These are phyloP conservation scores for Striga asiatica DNA, from an alignment of 257 asterid genomes.

Conservation along the genomic window DNA sequence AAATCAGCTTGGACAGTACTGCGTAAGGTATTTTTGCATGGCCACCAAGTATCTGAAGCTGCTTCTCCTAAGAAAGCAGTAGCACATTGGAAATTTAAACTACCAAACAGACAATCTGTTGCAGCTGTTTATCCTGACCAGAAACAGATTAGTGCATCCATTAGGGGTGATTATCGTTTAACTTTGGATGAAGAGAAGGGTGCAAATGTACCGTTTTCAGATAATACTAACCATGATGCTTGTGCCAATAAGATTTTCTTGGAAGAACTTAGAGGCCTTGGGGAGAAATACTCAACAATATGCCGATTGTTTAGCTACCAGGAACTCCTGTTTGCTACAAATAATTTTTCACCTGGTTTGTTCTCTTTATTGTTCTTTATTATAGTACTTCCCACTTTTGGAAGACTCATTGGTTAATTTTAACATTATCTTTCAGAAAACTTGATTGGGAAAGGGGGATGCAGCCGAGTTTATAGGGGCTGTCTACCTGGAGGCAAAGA, in stretches of 20 bases:
- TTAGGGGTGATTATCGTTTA: constrained; percentile 22
- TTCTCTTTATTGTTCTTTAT: constrained; percentile 14
- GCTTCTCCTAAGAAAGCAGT: constrained; percentile 29
- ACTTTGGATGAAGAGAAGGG: constrained; percentile 25
- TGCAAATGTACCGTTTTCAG: constrained; percentile 20
- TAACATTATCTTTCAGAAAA: constrained; percentile 30
- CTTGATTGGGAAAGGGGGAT: constrained; percentile 79
- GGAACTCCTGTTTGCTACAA: constrained; percentile 61
- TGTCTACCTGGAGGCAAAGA: constrained; percentile 46
- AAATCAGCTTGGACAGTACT: constrained; percentile 56
- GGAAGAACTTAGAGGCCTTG: constrained; percentile 39
- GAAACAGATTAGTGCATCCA: constrained; percentile 30
- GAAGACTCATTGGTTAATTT: constrained; percentile 9
- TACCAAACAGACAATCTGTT: constrained; percentile 45
- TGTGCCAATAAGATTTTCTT: constrained; percentile 16
- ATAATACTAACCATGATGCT: constrained; percentile 17
- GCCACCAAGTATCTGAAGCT: constrained; percentile 26
- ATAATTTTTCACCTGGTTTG: constrained; percentile 50
- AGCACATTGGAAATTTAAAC: constrained; percentile 38
- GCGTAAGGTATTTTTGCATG: constrained; percentile 33
- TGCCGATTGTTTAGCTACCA: constrained; percentile 52
- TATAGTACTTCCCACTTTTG: constrained; percentile 1
- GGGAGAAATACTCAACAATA: constrained; percentile 30
- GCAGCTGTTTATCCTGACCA: constrained; percentile 58
- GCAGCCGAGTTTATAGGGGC: constrained; percentile 68